Base-by-base conservation (phyloP, 257 asterid genomes). In the Rhazya stricta region DNA sequence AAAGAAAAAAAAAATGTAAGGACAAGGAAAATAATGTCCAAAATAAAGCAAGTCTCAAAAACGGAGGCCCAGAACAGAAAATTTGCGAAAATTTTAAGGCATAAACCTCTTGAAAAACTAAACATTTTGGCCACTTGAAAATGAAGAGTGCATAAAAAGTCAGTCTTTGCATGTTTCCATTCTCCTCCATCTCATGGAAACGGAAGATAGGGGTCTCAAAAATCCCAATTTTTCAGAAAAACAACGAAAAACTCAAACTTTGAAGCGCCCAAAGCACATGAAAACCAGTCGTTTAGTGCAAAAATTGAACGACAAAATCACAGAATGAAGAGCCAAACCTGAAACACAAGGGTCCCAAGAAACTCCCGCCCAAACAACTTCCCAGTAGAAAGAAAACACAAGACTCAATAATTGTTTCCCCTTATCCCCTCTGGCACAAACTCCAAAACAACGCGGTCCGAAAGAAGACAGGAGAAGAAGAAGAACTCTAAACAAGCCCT, bases 271-370 rank as follows among this genome's bases (percentile, higher is more conserved):
- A 29, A 58, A 69, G 29, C 65, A 25, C 39, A 42, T 5, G 10
- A 29, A 65, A 29, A 23, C 9, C 30, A 32, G 8, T 39, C 19
- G 12, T 76, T 41, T 27, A 2, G 54, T 37, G 62, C 60, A 45
- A 77, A 69, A 32, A 2, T 13, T 6, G 29, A 37, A 41, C 11
- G 16, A 57, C 15, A 45, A 43, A 3, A 42, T 19, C 57, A 62
- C 15, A 41, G 27, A 54, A 76, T 54, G 79, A 29, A 43, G 77
- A 66, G 60, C 27, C 67, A 51, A 62, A 78, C 81, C 81, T 78
- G 81, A 78, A 72, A 12, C 18, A 10, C 19, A 73, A 41, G 21
- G 5, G 19, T 32, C 69, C 29, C 60, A 18, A 66, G 34, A 48
- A 61, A 39, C 75, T 71, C 80, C 76, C 66, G 72, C 72, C 73